Evolutionary conservation across 2,329 filamentous ascomycete species (phyloP), one percentile per base, ranked within the genome.

Genomic region (Trichoderma aggressivum): DNA sequence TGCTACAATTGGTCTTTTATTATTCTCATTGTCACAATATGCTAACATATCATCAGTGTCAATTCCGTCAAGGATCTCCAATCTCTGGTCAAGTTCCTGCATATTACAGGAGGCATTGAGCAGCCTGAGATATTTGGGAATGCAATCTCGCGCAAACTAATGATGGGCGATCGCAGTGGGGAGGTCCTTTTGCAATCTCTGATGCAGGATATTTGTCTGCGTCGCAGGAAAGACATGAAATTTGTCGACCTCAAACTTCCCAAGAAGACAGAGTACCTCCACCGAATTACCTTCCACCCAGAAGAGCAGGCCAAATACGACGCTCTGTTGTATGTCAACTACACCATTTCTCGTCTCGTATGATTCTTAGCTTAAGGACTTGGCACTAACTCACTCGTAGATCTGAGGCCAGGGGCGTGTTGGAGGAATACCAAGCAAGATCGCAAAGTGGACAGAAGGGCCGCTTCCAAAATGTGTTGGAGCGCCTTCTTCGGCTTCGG

Each of bases 181-280:
- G 89, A 89, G 61, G 80, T 86, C 12, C 82, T 95, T 4, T 85
- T 97, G 4, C 92, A 95, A 77, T 86, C 89, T 6, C 85, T 97
- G 58, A 94, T 97, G 89, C 86, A 86, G n/a, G 90, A 92, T 21
- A 87, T 97, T 60, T 96, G 92, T 76, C 84, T 97, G 26, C 88
- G 94, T 47, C 89, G 94, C 47, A 91, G 90, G 80, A 97, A 97
- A 79, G 91, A 95, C 70, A 97, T 97, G 94, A 86, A 87, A 6
- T 97, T 97, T 77, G 88, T 97, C 66, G 93, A 97, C 74, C 83
- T 97, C 24, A 91, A 90, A 73, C 85, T 97, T 10, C 94, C 94
- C 0, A 84, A 89, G 16, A 89, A 97, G 76, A 91, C 89, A 1
- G 93, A 95, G 77, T 94, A 91, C 74, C 85, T 96, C 7, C 90